phyloP scores from a whole-genome alignment of 2,329 filamentous ascomycete genomes.

The Ophiostoma sp. region DNA sequence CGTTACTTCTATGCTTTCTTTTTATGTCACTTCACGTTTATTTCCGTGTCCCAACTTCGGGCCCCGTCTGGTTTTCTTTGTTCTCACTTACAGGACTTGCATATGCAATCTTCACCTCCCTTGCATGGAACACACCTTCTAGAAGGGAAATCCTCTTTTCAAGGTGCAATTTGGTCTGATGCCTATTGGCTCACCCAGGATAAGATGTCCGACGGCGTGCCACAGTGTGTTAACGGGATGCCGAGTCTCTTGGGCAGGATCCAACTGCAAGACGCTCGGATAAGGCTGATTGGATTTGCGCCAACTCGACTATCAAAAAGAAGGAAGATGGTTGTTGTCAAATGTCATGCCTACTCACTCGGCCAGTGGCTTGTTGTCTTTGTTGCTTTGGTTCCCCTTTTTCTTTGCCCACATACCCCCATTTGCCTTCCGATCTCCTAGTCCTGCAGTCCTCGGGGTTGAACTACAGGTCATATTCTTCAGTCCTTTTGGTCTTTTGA shows the following conservation, averaged over 20 bases:
- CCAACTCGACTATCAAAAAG: background rate
- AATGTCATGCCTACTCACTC: background rate
- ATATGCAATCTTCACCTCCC: background rate
- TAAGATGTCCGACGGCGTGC: background rate
- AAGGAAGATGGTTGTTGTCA: background rate
- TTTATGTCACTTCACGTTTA: background rate
- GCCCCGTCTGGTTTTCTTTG: background rate
- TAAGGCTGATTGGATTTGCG: conserved; percentile 7
- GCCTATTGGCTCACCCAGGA: background rate
- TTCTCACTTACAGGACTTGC: conserved; percentile 13
- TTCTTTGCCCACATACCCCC: background rate
- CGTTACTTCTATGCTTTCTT: background rate
- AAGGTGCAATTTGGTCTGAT: background rate
- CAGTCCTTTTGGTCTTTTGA: background rate
- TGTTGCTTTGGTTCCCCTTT: background rate
- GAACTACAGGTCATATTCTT: background rate
- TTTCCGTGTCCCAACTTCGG: background rate
- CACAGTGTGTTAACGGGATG: conserved; percentile 1
- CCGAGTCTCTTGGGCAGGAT: background rate
- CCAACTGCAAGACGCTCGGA: background rate
- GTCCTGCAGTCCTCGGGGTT: background rate
- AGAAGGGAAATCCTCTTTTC: background rate
- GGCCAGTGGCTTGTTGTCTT: background rate
- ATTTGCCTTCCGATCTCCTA: background rate
- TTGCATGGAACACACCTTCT: conserved; percentile 12